These are phyloP conservation scores for Malus hybrid DNA, from an alignment of 331 rosid species.

Conservation along the genomic window DNA sequence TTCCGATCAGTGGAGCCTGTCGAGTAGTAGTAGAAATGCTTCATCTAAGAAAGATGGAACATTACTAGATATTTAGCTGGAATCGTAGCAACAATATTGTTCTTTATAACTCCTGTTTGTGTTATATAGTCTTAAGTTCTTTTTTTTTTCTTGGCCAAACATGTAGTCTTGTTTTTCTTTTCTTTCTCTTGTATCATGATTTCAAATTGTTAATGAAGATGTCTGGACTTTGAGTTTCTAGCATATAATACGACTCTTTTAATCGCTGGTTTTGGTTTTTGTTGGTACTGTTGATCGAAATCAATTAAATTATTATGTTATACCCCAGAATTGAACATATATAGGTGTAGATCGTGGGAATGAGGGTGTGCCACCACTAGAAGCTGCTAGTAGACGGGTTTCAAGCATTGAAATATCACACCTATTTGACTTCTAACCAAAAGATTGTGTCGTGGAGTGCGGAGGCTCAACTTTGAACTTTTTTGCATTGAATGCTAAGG, in stretches of 20 bases:
- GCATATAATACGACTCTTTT: not conserved
- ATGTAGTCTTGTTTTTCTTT: not conserved
- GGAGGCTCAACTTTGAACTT: too few species aligned
- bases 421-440: too few species aligned
- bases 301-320: not conserved
- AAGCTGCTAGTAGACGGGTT: too few species aligned
- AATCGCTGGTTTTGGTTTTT: too few species aligned
- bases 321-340: not conserved
- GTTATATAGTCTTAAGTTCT: not conserved
- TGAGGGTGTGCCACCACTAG: too few species aligned
- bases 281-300: too few species aligned
- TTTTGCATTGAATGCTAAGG: too few species aligned
- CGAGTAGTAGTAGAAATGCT: conserved; percentile 50
- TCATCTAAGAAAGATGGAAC: conserved; percentile 37
- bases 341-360: too few species aligned
- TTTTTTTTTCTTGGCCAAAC: not conserved
- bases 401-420: too few species aligned
- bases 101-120: too few species aligned
- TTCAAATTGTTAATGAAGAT: not conserved
- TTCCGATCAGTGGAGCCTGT: conserved; percentile 79
- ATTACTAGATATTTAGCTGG: conserved; percentile 25
- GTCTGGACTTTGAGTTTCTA: too few species aligned
- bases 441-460: too few species aligned
- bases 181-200: not conserved
- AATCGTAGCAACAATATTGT: not conserved